A percentile compares a stretch with the other conserved stretches of the same genome.
Evolutionary conservation across 352 stramenopile species (phyloP).

Genomic region (Aphanomyces astaci): DNA sequence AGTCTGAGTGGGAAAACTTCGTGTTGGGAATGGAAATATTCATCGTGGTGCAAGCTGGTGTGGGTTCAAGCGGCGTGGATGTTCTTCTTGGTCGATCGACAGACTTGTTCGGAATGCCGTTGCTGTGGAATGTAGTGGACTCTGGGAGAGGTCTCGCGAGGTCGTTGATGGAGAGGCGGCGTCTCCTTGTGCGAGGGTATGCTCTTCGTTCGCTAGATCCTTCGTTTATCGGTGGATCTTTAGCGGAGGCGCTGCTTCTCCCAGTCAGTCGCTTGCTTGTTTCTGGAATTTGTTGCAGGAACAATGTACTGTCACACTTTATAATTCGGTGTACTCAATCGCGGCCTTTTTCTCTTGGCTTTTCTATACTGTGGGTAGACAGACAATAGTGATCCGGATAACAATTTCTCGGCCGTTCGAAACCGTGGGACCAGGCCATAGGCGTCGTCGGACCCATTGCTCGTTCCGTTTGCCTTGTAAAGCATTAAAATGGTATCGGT

Average conservation of each 20-base stretch:
- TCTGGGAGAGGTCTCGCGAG: neutral
- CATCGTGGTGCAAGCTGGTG: neutral
- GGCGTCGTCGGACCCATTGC: no score
- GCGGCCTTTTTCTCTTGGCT: conserved; percentile 1
- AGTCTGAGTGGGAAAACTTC: neutral
- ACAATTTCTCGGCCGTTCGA: neutral
- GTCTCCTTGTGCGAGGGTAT: neutral
- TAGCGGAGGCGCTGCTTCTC: neutral
- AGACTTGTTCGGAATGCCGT: no score
- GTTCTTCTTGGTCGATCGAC: neutral
- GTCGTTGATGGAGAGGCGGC: no score
- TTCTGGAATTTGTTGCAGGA: neutral
- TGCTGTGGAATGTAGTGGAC: no score
- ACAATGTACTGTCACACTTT: neutral
- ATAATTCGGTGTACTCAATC: neutral
- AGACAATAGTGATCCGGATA: neutral
- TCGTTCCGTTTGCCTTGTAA: no score
- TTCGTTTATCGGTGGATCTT: neutral
- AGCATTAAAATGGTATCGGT: no score
- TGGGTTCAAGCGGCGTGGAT: neutral
- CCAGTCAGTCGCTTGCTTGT: neutral
- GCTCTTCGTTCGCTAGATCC: neutral
- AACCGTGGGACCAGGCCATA: neutral
- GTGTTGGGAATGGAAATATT: neutral
- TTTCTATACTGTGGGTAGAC: conserved; percentile 1